These are phyloP conservation scores for Saccharum spontaneum DNA, from an alignment of 176 grass and related monocot genomes.

Conservation along the genomic window DNA sequence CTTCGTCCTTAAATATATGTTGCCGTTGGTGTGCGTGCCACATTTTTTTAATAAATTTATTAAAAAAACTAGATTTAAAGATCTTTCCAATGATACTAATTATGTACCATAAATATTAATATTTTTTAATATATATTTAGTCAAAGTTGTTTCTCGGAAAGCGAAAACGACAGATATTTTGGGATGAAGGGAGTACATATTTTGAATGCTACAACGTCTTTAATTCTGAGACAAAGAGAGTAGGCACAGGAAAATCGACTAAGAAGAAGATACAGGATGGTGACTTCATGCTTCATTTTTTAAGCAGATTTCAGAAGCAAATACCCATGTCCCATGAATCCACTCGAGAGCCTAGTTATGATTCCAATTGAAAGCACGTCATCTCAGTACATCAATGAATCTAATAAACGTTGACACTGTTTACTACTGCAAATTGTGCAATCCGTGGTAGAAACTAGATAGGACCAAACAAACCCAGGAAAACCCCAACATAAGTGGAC, in stretches of 20 bases:
- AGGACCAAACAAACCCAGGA: not conserved
- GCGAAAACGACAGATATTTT: no score
- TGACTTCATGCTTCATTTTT: not conserved
- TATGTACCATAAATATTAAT: no score
- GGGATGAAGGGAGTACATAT: no score
- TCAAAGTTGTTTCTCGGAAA: no score
- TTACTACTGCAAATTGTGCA: not conserved
- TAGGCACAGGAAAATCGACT: not conserved
- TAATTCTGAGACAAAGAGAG: no score
- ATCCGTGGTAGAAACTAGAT: not conserved
- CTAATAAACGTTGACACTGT: not conserved
- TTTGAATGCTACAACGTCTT: no score
- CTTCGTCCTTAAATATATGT: no score
- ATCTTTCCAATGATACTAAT: no score
- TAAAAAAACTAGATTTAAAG: no score
- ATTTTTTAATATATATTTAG: no score
- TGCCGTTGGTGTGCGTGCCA: no score
- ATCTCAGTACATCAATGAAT: not conserved
- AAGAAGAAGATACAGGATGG: constrained; percentile 9
- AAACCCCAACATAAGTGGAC: not conserved
- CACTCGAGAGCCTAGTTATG: not conserved
- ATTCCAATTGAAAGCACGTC: not conserved
- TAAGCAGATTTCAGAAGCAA: not conserved
- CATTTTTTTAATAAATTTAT: no score
- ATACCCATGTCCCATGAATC: constrained; percentile 15